These are phyloP conservation scores for Saccharomycopsis sp. DNA, from an alignment of 805 yeast genomes.

Conservation along the genomic window DNA sequence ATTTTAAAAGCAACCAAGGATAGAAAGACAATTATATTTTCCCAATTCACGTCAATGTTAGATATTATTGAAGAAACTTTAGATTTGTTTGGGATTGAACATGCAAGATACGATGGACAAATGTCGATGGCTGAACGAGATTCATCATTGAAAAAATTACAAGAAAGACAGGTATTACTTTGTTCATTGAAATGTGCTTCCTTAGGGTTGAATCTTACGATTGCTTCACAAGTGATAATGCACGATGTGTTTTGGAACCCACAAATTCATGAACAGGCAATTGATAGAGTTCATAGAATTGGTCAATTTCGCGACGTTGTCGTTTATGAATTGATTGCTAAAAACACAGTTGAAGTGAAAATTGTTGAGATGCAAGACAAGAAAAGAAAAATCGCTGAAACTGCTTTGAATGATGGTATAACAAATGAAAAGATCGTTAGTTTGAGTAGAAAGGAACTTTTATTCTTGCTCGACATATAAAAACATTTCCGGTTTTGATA, in stretches of 20 bases:
- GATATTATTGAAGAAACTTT: conserved; percentile 25
- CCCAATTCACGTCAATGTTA: conserved; percentile 33
- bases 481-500: too few species aligned
- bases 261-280: conserved; percentile 43
- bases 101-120: conserved; percentile 29
- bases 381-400: conserved; percentile 31
- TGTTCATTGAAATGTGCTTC: conserved; percentile 41
- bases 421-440: not conserved
- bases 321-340: conserved; percentile 36
- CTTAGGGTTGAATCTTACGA: conserved; percentile 37
- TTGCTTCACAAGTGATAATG: conserved; percentile 36
- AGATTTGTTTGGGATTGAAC: conserved; percentile 25
- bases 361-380: conserved; percentile 30
- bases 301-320: conserved; percentile 40
- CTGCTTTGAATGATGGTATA: conserved; percentile 25
- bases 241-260: conserved; percentile 49
- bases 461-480: too few species aligned
- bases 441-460: not conserved
- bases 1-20: conserved; percentile 26
- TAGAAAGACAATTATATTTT: conserved; percentile 35
- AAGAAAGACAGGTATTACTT: conserved; percentile 28
- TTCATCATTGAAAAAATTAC: conserved; percentile 24
- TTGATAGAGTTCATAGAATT: conserved; percentile 43
- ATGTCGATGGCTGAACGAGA: conserved; percentile 26
- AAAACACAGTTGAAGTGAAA: conserved; percentile 35